These are phyloP conservation scores for Leucocoprinus leucothites DNA, from an alignment of 768 basidiomycete species.

Conservation along the genomic window DNA sequence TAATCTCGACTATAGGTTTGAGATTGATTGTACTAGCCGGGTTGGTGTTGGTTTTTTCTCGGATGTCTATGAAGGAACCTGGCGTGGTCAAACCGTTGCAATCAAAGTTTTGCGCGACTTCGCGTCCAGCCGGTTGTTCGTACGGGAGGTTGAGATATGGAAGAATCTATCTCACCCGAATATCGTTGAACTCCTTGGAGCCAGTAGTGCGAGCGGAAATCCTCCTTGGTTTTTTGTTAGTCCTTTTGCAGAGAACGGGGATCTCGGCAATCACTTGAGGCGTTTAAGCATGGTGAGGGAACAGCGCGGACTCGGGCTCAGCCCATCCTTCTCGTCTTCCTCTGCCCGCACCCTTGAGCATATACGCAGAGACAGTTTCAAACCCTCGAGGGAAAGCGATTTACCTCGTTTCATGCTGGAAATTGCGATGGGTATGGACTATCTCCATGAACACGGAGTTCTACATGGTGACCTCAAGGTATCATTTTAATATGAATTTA, in stretches of 20 bases:
- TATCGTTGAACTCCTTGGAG: constrained; percentile 73
- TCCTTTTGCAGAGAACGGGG: constrained; percentile 67
- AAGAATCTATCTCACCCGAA: constrained; percentile 63
- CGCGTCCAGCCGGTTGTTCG: constrained; percentile 62
- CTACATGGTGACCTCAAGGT: constrained; percentile 83
- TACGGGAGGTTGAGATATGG: constrained; percentile 73
- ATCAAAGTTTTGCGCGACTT: constrained; percentile 69
- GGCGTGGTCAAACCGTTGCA: constrained; percentile 64
- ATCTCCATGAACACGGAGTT: constrained; percentile 66
- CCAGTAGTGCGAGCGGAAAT: constrained; percentile 66
- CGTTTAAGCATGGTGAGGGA: constrained; percentile 7
- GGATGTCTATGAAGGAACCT: constrained; percentile 73
- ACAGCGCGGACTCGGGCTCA: constrained; percentile 16
- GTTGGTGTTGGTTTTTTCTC: constrained; percentile 77
- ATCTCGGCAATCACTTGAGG: constrained; percentile 52
- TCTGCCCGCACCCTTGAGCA: neutral
- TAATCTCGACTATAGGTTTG: constrained; percentile 44
- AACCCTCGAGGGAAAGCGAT: constrained; percentile 32
- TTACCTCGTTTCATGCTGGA: constrained; percentile 65
- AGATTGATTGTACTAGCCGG: constrained; percentile 66
- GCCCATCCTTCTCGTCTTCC: constrained; percentile 8
- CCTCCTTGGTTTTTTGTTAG: constrained; percentile 81
- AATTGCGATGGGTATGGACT: constrained; percentile 83
- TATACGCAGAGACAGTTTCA: neutral
- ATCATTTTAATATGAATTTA: constrained; percentile 10